Conservation (phyloP, 2,329 filamentous ascomycete species). For the Cyanodermella asteris region DNA sequence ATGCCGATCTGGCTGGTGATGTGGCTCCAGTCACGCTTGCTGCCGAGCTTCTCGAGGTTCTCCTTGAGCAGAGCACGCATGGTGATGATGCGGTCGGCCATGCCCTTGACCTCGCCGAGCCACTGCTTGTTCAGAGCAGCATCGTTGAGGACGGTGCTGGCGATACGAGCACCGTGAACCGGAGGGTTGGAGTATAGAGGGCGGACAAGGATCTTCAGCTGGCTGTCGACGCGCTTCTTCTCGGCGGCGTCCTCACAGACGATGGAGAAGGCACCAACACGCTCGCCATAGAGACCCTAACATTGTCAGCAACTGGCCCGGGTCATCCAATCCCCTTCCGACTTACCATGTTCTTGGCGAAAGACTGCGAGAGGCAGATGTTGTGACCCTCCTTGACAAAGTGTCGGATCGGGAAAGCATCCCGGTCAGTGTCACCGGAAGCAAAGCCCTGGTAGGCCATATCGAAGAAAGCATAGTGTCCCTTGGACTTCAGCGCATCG, state of each 20-base stretch:
- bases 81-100: constrained; percentile 97
- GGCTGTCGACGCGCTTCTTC: constrained; percentile 88
- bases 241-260: constrained; percentile 69
- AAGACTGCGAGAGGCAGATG: constrained; percentile 73
- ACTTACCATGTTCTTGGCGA: constrained; percentile 95
- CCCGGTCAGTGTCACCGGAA: constrained; percentile 72
- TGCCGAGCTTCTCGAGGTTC: constrained; percentile 84
- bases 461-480: constrained; percentile 92
- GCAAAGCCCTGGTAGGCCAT: constrained; percentile 99
- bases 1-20: constrained; percentile 95
- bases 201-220: constrained; percentile 94
- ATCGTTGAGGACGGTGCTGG: constrained; percentile 76
- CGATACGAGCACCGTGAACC: constrained; percentile 86
- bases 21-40: constrained; percentile 95
- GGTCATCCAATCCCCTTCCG: neutral
- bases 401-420: constrained; percentile 82
- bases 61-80: constrained; percentile 90
- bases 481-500: constrained; percentile 61
- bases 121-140: constrained; percentile 73
- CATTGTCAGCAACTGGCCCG: constrained; percentile 5
- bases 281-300: constrained; percentile 90
- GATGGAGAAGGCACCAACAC: constrained; percentile 88
- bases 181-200: constrained; percentile 97
- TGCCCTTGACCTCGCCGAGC: constrained; percentile 89
- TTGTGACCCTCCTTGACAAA: constrained; percentile 86